Evolutionary conservation across 2,329 filamentous ascomycete species (phyloP), one percentile per base, ranked within the genome.

Genomic region (Tolypocladium endophyticum): DNA sequence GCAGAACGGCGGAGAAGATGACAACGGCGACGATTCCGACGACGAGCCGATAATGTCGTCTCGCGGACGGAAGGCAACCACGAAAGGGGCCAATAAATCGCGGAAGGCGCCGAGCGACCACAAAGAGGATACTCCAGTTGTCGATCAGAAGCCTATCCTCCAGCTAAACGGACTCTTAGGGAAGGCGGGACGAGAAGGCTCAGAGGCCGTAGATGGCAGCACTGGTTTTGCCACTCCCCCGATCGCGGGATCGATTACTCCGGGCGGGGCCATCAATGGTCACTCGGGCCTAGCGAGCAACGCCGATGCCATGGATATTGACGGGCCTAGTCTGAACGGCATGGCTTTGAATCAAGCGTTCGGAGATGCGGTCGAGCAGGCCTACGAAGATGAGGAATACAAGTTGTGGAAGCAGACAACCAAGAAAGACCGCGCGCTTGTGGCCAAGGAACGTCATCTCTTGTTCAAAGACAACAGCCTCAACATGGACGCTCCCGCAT

Each of bases 371-470:
- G 81, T 79, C 18, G 89, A 95, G 66, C 90, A 96, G 65, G 82
- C 84, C 16, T 91, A 91, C 65, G 86, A 95, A 66, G 92, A 97
- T 66, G 92, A 97, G 61, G 93, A 97, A 70, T 96, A 94, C 76
- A 96, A 95, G 72, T 89, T 94, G 41, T 99, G 95, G 94, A 99
- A 97, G 76, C 93, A 97, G 73, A 91, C 96, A 47, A 99, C 94
- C 2, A 97, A 97, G 76, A 97, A 94, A 71, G 92, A 96, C 68
- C 87, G 94, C 63, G 94, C 94, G 4, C 78, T 88, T 30, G 85
- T 93, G 58, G 89, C 94, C 61, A 91, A 92, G 64, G 90, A 96
- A 70, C 85, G 94, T 38, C 87, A 92, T 72, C 84, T 89, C 45
- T 82, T 99, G 18, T 96, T 99, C 75, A 88, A 88, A 62, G 89